Conservation (phyloP, 805 yeast genomes). For the Schwanniomyces sp. region DNA sequence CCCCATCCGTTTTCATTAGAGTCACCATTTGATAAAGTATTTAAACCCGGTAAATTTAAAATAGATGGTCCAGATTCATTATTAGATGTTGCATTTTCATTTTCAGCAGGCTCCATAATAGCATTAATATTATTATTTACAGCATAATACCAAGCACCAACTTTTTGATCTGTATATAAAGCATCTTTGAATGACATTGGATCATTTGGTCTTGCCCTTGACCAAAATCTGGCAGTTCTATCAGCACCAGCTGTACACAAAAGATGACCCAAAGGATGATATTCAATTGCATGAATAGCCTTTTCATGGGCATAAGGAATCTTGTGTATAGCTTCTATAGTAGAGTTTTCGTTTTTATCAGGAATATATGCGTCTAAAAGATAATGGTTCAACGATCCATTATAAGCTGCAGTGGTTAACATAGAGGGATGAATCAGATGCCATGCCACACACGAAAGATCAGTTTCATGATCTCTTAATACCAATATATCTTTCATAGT, state of each 20-base stretch:
- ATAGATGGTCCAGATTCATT: constrained; percentile 4
- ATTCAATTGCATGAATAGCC: constrained; percentile 85
- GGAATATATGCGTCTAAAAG: constrained; percentile 54
- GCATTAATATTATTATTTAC: constrained; percentile 47
- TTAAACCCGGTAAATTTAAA: constrained; percentile 25
- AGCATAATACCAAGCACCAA: constrained; percentile 48
- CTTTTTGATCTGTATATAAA: constrained; percentile 61
- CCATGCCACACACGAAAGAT: constrained; percentile 86
- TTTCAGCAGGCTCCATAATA: constrained; percentile 26
- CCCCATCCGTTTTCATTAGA: constrained; percentile 8
- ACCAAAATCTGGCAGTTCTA: constrained; percentile 91
- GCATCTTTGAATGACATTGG: constrained; percentile 79
- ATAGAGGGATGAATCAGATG: constrained; percentile 83
- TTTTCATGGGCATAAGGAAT: constrained; percentile 95
- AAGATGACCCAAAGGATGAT: constrained; percentile 92
- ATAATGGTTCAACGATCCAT: constrained; percentile 83
- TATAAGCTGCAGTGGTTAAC: constrained; percentile 83
- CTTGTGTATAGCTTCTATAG: constrained; percentile 47
- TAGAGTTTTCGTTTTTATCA: constrained; percentile 25
- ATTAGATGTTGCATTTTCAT: not conserved
- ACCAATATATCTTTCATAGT: constrained; percentile 75
- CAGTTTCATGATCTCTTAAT: constrained; percentile 78
- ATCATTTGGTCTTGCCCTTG: constrained; percentile 88
- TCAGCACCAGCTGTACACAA: constrained; percentile 93
- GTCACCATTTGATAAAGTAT: constrained; percentile 12